Percentiles rank a stretch among this genome's conserved stretches.
These are phyloP conservation scores for Suhomyces xylopsoci DNA, from an alignment of 805 yeast species.

Conservation along the genomic window DNA sequence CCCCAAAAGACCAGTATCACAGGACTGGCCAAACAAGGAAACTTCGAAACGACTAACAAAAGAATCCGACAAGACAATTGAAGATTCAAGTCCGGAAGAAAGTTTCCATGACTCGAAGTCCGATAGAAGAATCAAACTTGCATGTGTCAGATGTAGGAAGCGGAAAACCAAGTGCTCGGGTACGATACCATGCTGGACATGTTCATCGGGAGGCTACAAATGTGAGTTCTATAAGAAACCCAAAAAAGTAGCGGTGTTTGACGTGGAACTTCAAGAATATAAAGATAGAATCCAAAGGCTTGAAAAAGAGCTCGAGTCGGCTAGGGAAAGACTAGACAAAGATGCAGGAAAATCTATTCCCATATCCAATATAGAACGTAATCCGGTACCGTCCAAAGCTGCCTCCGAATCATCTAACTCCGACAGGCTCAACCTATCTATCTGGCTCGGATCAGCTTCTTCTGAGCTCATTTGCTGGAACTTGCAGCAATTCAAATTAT, in stretches of 20 bases:
- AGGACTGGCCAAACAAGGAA: background rate
- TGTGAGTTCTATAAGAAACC: constrained; percentile 23
- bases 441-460: constrained; percentile 23
- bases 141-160: constrained; percentile 24
- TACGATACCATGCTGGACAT: constrained; percentile 20
- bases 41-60: background rate
- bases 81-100: background rate
- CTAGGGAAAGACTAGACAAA: background rate
- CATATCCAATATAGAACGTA: background rate
- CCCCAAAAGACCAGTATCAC: background rate
- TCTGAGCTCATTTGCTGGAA: constrained; percentile 26
- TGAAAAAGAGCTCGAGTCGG: constrained; percentile 6
- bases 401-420: background rate
- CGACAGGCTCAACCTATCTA: constrained; percentile 14
- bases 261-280: constrained; percentile 22
- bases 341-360: too few species aligned
- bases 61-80: background rate
- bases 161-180: constrained; percentile 30
- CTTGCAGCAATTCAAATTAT: constrained; percentile 14
- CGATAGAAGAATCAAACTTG: constrained; percentile 9
- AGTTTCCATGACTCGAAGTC: background rate
- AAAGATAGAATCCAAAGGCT: constrained; percentile 10
- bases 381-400: background rate
- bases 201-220: constrained; percentile 11
- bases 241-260: constrained; percentile 15